Evolutionary conservation across 176 grass and related monocot genomes (phyloP).

Genomic region (Olyra latifolia): DNA sequence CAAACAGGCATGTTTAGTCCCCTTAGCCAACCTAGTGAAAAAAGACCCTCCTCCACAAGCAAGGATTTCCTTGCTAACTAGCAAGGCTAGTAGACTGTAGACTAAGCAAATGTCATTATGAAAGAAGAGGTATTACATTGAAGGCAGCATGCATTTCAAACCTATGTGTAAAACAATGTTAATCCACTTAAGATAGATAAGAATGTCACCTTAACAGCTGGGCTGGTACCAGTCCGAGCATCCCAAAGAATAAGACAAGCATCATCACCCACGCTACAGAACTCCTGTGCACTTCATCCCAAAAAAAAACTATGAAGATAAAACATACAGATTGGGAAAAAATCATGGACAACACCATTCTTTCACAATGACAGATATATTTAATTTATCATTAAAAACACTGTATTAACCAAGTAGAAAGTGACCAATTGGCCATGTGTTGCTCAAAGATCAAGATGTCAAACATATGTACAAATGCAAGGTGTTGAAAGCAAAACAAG

Average conservation of each 20-base stretch:
- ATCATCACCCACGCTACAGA: slow-evolving; percentile 98
- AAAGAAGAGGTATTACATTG: background rate
- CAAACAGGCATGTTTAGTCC: background rate
- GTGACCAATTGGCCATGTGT: background rate
- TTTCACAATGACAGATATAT: background rate
- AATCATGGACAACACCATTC: background rate
- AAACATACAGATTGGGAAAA: background rate
- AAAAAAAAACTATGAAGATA: slow-evolving; percentile 21
- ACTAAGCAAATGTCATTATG: background rate
- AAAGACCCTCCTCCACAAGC: background rate
- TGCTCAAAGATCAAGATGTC: background rate
- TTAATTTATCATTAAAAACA: background rate
- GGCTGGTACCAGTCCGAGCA: slow-evolving; percentile 73
- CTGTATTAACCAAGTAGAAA: background rate
- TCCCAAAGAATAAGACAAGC: slow-evolving; percentile 96
- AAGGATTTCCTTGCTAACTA: background rate
- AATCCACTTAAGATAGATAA: background rate
- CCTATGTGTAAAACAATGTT: background rate
- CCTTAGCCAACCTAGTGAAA: background rate
- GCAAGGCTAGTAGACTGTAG: background rate
- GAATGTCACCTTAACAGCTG: slow-evolving; percentile 75
- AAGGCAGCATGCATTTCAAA: slow-evolving; percentile 11
- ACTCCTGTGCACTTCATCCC: slow-evolving; percentile 78
- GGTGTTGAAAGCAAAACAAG: background rate
- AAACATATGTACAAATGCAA: slow-evolving; percentile 7